Conservation (phyloP, 164 flowering plant genomes). For the Sedum album region DNA sequence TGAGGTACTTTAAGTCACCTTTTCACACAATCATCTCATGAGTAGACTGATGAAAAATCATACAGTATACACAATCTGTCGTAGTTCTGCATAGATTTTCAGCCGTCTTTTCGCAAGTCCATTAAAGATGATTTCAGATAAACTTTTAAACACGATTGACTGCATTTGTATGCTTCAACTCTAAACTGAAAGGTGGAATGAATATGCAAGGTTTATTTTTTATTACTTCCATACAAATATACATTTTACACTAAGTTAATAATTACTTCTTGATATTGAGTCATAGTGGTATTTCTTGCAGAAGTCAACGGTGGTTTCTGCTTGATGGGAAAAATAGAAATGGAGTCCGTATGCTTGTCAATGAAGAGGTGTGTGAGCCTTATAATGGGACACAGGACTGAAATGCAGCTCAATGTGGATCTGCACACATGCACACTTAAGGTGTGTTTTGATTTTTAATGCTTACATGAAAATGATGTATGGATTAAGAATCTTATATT, state of each 20-base stretch:
- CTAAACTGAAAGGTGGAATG: background rate
- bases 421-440: constrained; percentile 25
- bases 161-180: background rate
- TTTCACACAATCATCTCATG: background rate
- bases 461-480: background rate
- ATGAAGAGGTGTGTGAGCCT: constrained; percentile 26
- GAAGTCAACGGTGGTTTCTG: constrained; percentile 27
- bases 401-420: constrained; percentile 29
- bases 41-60: background rate
- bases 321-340: constrained; percentile 28
- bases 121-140: background rate
- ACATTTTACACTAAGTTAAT: background rate
- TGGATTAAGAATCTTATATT: background rate
- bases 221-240: background rate
- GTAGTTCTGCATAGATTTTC: background rate
- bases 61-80: background rate
- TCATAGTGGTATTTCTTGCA: constrained; percentile 4
- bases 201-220: background rate
- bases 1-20: constrained; percentile 7
- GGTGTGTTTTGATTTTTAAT: constrained; percentile 16
- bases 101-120: background rate
- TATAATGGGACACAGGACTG: constrained; percentile 26
- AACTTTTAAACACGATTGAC: background rate
- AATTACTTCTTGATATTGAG: background rate
- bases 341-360: constrained; percentile 29